These are phyloP conservation scores for Coemansia sp. DNA, from an alignment of 192 early-diverging fungal genomes.

Conservation along the genomic window DNA sequence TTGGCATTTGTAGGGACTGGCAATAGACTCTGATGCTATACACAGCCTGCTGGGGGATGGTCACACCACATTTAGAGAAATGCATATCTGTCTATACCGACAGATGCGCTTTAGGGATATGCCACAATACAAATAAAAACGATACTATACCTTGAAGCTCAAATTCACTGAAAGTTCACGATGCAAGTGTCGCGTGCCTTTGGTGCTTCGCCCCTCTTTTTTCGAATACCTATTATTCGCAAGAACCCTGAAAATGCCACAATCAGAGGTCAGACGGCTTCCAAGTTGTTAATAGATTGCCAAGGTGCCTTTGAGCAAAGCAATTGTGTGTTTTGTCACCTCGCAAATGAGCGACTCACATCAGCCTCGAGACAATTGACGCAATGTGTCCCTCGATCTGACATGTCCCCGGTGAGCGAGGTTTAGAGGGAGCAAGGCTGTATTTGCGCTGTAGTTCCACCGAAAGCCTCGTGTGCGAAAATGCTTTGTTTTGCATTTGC, in stretches of 20 bases:
- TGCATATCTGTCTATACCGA: too few species aligned
- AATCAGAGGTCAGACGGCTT: constrained; percentile 1
- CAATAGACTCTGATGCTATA: too few species aligned
- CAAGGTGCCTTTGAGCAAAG: background rate
- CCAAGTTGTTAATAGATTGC: background rate
- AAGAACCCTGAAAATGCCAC: constrained; percentile 9
- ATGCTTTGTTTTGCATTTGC: background rate
- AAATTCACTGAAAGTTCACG: background rate
- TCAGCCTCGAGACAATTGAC: too few species aligned
- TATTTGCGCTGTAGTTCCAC: too few species aligned
- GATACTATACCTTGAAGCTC: background rate
- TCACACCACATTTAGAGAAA: background rate
- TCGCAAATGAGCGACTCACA: too few species aligned
- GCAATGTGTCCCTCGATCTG: too few species aligned
- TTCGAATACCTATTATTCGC: constrained; percentile 3
- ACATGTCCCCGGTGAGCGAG: too few species aligned
- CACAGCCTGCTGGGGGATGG: background rate
- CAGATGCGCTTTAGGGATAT: background rate
- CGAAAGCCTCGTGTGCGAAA: too few species aligned
- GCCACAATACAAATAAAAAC: background rate
- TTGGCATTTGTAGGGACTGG: too few species aligned
- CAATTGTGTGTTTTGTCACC: constrained; percentile 4
- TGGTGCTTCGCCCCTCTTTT: background rate
- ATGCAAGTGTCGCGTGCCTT: constrained; percentile 13
- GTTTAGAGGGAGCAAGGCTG: too few species aligned